Base-by-base conservation (phyloP, 495 filamentous ascomycete genomes). In the Aspergillus sparsus region DNA sequence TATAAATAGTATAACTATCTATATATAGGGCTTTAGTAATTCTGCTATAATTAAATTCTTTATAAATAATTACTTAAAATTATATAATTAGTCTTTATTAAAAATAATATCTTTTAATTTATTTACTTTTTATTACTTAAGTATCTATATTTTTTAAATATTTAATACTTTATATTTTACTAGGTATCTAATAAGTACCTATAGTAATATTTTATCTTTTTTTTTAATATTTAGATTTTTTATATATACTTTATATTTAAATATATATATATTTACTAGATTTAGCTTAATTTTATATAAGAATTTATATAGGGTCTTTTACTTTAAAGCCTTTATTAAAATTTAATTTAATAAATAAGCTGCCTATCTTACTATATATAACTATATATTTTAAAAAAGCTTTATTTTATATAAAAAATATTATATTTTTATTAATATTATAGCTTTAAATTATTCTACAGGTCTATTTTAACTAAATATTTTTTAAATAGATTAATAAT, bases 391-490 rank as follows among this genome's bases (percentile, higher is more conserved):
- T 3, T 27, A 27, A 1, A 27, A 3, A 27, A 27, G 21, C 21
- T 27, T 27, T 27, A 27, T 3, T 27, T 27, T 27, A 27, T 27
- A 27, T 27, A 27, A 27, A 3, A 42, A 13, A 47, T 16, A 15
- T 8, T 8, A 12, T 47, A 52, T 11, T 12, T 52, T 35, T 50
- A 50, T 1, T 27, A 27, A 27, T 1, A 27, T 27, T 27, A 27
- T 27, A 27, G 1, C 3, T 1, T 27, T 27, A 50, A 2, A 27
- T 27, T 35, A 36, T 36, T 55, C 31, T 55, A 45, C 32, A 55
- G 45, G 33, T 32, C 45, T 45, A 55, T 63, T 49, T 18, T 47
- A 58, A 32, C 52, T 34, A 41, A 33, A 31, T n/a, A 16, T 34
- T 6, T 42, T 35, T 36, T 45, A 54, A 54, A 45, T 33, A 15